phyloP scores from a whole-genome alignment of 495 filamentous ascomycete species.

The Elaphomyces granulatus region DNA sequence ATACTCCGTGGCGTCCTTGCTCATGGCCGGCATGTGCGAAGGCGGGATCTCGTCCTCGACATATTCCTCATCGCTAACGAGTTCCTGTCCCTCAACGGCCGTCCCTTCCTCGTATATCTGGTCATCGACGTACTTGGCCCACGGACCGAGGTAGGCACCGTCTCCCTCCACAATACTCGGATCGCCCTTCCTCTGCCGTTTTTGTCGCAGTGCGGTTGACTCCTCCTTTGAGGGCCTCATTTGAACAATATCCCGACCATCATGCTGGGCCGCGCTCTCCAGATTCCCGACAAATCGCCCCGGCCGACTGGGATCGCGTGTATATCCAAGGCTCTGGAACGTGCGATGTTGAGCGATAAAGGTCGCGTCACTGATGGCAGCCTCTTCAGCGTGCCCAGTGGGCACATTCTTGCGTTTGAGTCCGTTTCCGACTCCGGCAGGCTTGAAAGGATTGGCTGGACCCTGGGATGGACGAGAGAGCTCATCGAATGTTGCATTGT shows the following conservation, averaged over 20 bases:
- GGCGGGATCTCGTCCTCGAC: conserved; percentile 45
- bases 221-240: conserved; percentile 51
- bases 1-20: conserved; percentile 47
- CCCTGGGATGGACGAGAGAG: conserved; percentile 54
- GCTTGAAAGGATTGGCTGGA: conserved; percentile 68
- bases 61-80: conserved; percentile 68
- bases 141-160: conserved; percentile 79
- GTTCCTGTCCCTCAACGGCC: conserved; percentile 37
- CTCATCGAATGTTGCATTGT: conserved; percentile 57
- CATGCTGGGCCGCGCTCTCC: conserved; percentile 33
- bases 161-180: conserved; percentile 71
- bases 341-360: conserved; percentile 73
- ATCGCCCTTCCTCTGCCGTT: conserved; percentile 72
- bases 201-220: conserved; percentile 46
- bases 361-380: conserved; percentile 74
- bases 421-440: conserved; percentile 37
- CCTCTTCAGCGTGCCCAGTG: conserved; percentile 78
- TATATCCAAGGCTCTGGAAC: conserved; percentile 50
- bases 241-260: conserved; percentile 43
- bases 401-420: conserved; percentile 82
- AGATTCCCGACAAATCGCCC: conserved; percentile 41
- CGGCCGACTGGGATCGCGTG: conserved; percentile 38
- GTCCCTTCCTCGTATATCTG: conserved; percentile 46
- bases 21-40: conserved; percentile 35
- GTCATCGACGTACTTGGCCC: conserved; percentile 69